Conservation (phyloP, 768 basidiomycete species). For the Lactarius sp. region DNA sequence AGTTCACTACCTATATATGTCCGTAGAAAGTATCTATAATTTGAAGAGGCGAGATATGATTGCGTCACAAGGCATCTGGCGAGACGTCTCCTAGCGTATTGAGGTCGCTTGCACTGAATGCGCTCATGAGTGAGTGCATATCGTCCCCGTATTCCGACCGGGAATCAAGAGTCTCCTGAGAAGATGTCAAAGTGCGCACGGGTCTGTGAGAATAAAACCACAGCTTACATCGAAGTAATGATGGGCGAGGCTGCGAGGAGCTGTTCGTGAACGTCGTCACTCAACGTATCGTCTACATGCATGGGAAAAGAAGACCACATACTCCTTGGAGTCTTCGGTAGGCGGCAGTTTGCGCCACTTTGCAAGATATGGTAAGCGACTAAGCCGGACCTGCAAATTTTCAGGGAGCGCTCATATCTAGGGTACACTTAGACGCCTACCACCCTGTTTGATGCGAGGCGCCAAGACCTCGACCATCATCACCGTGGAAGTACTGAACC, state of each 20-base stretch:
- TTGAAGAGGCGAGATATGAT: constrained; percentile 20
- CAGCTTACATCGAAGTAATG: constrained; percentile 90
- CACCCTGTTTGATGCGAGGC: constrained; percentile 99
- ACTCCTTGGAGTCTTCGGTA: constrained; percentile 95
- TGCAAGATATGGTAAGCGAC: constrained; percentile 91
- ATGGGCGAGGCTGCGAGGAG: constrained; percentile 78
- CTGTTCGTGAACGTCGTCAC: constrained; percentile 37
- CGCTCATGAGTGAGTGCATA: constrained; percentile 54
- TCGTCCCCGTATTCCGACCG: constrained; percentile 74
- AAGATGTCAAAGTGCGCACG: constrained; percentile 10
- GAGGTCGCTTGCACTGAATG: constrained; percentile 50
- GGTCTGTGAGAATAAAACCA: constrained; percentile 7
- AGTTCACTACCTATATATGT: neutral
- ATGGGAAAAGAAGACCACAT: constrained; percentile 32
- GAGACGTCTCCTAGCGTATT: constrained; percentile 65
- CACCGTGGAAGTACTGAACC: constrained; percentile 87
- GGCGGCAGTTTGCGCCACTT: constrained; percentile 79
- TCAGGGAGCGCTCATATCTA: neutral
- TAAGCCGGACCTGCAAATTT: constrained; percentile 65
- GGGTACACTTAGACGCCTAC: constrained; percentile 39
- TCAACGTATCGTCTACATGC: neutral
- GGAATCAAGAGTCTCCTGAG: constrained; percentile 67
- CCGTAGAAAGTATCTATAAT: neutral
- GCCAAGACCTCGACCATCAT: constrained; percentile 87
- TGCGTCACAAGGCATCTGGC: constrained; percentile 55